phyloP scores from a whole-genome alignment of 768 basidiomycete species.

The Kwoniella dejecticola region DNA sequence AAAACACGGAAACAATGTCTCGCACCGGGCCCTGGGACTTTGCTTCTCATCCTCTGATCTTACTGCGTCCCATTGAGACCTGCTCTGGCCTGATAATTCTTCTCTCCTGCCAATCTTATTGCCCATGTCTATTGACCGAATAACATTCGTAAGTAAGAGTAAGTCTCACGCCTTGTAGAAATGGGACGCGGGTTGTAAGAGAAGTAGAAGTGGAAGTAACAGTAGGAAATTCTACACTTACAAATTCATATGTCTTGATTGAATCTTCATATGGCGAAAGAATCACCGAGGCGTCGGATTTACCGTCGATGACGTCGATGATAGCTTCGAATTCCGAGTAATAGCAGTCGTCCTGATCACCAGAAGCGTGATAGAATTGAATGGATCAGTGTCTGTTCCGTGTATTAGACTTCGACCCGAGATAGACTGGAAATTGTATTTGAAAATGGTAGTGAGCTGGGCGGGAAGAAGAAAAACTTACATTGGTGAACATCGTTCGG shows the following conservation, averaged over 20 bases:
- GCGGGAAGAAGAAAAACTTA: slow-evolving; percentile 1
- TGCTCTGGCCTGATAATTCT: slow-evolving; percentile 2
- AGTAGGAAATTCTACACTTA: slow-evolving; percentile 14
- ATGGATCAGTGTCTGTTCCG: too few species aligned
- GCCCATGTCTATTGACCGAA: slow-evolving; percentile 34
- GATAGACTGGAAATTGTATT: too few species aligned
- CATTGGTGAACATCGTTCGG: slow-evolving; percentile 31
- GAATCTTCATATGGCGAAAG: slow-evolving; percentile 34
- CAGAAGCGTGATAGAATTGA: neutral
- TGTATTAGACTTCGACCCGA: too few species aligned
- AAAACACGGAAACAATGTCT: too few species aligned
- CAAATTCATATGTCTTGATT: slow-evolving; percentile 36
- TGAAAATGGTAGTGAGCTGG: too few species aligned
- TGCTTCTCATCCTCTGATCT: neutral
- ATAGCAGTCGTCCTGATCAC: slow-evolving; percentile 35
- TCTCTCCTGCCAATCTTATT: slow-evolving; percentile 31
- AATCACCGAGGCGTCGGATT: slow-evolving; percentile 21
- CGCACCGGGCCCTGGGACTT: too few species aligned
- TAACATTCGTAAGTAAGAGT: too few species aligned
- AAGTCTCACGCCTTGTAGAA: too few species aligned
- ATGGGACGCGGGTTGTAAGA: neutral
- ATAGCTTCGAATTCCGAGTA: slow-evolving; percentile 26
- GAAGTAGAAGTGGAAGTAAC: neutral
- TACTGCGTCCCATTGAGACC: neutral
- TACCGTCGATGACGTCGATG: slow-evolving; percentile 38